phyloP scores from a whole-genome alignment of 306 rosid genomes.

The Delonix regia region DNA sequence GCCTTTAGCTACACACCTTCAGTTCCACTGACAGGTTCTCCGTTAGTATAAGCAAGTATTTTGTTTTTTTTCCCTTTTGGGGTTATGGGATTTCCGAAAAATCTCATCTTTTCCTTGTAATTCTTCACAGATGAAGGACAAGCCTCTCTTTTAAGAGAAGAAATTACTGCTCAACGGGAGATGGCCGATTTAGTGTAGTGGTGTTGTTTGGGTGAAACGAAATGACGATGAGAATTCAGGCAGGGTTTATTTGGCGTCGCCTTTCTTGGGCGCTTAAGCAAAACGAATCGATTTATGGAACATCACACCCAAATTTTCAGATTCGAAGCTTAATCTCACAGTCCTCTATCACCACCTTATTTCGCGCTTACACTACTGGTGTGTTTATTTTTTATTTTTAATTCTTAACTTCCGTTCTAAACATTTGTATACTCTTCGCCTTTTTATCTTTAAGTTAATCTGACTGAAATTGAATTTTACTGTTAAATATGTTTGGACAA shows the following conservation, averaged over 20 bases:
- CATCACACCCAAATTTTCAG: constrained; percentile 5
- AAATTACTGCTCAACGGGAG: not conserved
- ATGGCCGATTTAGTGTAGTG: not conserved
- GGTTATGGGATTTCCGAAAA: not conserved
- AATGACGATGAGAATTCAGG: constrained; percentile 39
- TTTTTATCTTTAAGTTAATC: not conserved
- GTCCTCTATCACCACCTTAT: constrained; percentile 14
- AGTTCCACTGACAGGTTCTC: not conserved
- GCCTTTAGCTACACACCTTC: not conserved
- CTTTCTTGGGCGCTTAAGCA: constrained; percentile 29
- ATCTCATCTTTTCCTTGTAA: not conserved
- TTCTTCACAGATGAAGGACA: not conserved
- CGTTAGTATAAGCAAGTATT: too few relatives aligned
- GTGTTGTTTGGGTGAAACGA: not conserved
- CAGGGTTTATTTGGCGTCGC: constrained; percentile 32
- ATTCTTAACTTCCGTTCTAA: not conserved
- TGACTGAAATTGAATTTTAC: not conserved
- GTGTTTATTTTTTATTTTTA: not conserved
- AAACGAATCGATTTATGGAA: constrained; percentile 14
- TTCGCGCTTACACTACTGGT: constrained; percentile 60
- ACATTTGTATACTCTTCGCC: not conserved
- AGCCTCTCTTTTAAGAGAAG: not conserved
- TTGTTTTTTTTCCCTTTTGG: not conserved
- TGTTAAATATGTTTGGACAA: not conserved
- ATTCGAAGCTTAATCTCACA: constrained; percentile 2